Conservation (phyloP, 2,329 filamentous ascomycete species). For the Trichoderma afroharzianum region DNA sequence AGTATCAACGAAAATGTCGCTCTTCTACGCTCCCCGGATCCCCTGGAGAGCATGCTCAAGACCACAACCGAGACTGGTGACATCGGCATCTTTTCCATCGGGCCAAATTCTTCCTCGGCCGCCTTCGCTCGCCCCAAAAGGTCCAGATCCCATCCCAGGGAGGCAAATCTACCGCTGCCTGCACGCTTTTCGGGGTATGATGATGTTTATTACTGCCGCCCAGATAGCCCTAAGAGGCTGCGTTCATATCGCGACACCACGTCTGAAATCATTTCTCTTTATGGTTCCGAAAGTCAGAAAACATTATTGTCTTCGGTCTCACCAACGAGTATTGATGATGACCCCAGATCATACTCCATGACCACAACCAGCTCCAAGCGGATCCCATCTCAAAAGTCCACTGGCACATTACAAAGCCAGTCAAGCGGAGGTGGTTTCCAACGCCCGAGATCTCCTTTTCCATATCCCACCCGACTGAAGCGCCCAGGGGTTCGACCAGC, state of each 20-base stretch:
- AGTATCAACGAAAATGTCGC: constrained; percentile 42
- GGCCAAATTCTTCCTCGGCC: constrained; percentile 26
- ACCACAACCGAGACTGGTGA: constrained; percentile 65
- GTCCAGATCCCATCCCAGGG: constrained; percentile 29
- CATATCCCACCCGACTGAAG: constrained; percentile 55
- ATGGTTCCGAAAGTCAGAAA: constrained; percentile 48
- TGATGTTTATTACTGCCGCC: constrained; percentile 27
- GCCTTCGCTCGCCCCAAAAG: constrained; percentile 30
- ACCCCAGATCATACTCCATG: constrained; percentile 52
- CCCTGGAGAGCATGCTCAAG: constrained; percentile 62
- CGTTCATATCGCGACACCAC: constrained; percentile 49
- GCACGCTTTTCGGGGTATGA: constrained; percentile 31
- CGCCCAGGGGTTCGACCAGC: constrained; percentile 49
- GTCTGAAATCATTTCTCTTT: constrained; percentile 55
- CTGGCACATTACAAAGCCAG: constrained; percentile 46
- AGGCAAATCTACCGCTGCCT: constrained; percentile 26
- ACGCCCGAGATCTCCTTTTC: constrained; percentile 56
- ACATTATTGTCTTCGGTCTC: constrained; percentile 42
- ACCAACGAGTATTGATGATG: constrained; percentile 42
- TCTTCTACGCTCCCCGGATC: constrained; percentile 48
- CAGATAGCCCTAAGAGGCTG: constrained; percentile 43
- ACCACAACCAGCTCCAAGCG: constrained; percentile 48
- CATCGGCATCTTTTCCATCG: constrained; percentile 58
- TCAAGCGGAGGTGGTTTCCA: constrained; percentile 41
- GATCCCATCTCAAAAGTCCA: constrained; percentile 47